Percentiles rank a stretch among this genome's conserved stretches.
phyloP scores from a whole-genome alignment of 1,284 basidiomycete genomes.

The Puccinia novopanici region DNA sequence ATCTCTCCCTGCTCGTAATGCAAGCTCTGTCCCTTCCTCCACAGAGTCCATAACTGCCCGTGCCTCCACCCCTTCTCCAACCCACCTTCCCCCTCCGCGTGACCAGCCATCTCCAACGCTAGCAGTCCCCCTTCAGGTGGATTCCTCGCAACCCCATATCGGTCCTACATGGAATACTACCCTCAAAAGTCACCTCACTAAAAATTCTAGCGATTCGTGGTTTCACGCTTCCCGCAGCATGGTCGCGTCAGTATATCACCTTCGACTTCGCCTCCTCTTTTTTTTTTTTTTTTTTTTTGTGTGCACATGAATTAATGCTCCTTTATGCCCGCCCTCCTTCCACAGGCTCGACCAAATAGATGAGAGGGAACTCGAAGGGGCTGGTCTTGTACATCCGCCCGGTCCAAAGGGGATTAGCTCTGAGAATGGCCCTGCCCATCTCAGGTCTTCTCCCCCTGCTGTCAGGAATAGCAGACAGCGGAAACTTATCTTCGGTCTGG shows the following conservation, averaged over 20 bases:
- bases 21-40: not conserved
- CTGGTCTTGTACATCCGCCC: constrained; percentile 17
- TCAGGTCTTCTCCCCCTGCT: not conserved
- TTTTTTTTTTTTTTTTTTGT: not conserved
- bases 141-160: not conserved
- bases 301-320: too few species aligned
- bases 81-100: not conserved
- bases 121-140: not conserved
- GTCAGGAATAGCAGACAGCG: not conserved
- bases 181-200: constrained; percentile 19
- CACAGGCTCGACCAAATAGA: constrained; percentile 25
- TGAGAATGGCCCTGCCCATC: not conserved
- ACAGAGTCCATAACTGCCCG: not conserved
- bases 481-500: constrained; percentile 13
- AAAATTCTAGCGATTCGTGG: constrained; percentile 12
- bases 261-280: not conserved
- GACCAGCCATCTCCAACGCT: not conserved
- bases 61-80: not conserved
- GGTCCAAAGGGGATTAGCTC: not conserved
- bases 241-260: constrained; percentile 10
- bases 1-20: not conserved
- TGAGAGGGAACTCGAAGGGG: constrained; percentile 22
- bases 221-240: constrained; percentile 11
- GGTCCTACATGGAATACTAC: constrained; percentile 21
- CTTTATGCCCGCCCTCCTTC: not conserved